phyloP scores from a whole-genome alignment of 495 filamentous ascomycete genomes.

The Tuber indicum region DNA sequence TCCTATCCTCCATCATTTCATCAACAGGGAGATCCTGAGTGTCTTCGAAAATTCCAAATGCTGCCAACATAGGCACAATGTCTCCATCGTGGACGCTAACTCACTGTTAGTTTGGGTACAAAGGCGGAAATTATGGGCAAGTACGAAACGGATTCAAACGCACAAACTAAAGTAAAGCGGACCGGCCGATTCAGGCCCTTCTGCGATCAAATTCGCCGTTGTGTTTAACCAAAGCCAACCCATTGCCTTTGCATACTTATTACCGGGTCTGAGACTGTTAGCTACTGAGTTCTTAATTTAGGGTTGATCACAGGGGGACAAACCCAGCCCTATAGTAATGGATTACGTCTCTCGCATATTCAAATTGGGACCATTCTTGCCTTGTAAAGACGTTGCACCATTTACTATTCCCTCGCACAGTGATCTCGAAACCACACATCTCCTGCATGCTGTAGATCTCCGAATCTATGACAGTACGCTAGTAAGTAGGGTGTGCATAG shows the following conservation, averaged over 20 bases:
- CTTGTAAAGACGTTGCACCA: conserved; percentile 57
- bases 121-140: not conserved
- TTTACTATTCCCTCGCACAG: conserved; percentile 50
- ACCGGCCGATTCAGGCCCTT: conserved; percentile 48
- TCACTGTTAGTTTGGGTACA: conserved; percentile 4
- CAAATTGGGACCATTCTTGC: conserved; percentile 54
- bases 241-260: conserved; percentile 53
- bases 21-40: conserved; percentile 46
- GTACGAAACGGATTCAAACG: conserved; percentile 26
- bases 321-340: conserved; percentile 56
- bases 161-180: conserved; percentile 56
- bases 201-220: conserved; percentile 48
- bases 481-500: conserved; percentile 27
- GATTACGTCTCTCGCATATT: conserved; percentile 56
- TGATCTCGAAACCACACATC: conserved; percentile 57
- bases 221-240: conserved; percentile 61
- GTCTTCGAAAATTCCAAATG: conserved; percentile 51
- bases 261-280: conserved; percentile 46
- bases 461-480: conserved; percentile 35
- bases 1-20: conserved; percentile 45
- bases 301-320: not conserved
- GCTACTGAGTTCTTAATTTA: not conserved
- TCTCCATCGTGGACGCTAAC: conserved; percentile 56
- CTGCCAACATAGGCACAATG: conserved; percentile 53
- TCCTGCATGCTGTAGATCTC: conserved; percentile 59